A percentile compares a stretch with the other conserved stretches of the same genome.
These are phyloP conservation scores for Mycena olivaceomarginata DNA, from an alignment of 768 basidiomycete genomes.

Conservation along the genomic window DNA sequence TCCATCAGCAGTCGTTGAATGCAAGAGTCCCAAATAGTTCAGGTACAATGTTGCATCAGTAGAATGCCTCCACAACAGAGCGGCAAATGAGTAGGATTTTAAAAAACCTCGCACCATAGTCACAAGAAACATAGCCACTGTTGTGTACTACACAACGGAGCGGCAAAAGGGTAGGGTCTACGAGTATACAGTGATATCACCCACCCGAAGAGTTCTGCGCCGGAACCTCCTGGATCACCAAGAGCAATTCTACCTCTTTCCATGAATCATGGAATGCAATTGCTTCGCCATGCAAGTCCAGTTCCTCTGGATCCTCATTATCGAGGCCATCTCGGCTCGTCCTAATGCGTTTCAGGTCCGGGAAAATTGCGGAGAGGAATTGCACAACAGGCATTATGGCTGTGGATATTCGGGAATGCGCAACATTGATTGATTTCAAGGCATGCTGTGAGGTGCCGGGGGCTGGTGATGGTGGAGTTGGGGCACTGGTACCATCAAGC, in stretches of 20 bases:
- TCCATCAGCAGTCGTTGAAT: too few species aligned
- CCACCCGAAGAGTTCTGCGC: conserved; percentile 3
- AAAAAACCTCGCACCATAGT: too few species aligned
- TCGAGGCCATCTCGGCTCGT: conserved; percentile 15
- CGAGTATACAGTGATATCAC: neutral
- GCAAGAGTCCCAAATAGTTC: too few species aligned
- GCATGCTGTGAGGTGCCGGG: conserved; percentile 5
- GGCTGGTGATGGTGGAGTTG: neutral
- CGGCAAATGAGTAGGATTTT: too few species aligned
- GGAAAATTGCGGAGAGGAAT: conserved; percentile 30
- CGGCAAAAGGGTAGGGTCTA: too few species aligned
- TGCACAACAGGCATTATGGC: conserved; percentile 20
- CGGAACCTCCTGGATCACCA: conserved; percentile 20
- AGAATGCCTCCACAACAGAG: too few species aligned
- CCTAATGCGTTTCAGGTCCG: conserved; percentile 7
- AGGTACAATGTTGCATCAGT: too few species aligned
- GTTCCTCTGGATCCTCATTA: conserved; percentile 16
- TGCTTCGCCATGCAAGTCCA: conserved; percentile 6
- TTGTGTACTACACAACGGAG: too few species aligned
- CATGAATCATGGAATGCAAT: conserved; percentile 20
- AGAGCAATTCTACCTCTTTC: conserved; percentile 33
- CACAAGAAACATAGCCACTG: too few species aligned
- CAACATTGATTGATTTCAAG: conserved; percentile 18
- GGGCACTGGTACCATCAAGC: conserved; percentile 4
- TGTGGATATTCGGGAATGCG: conserved; percentile 21